Base-by-base conservation (phyloP, 352 stramenopile genomes). In the Pythium aquatile region DNA sequence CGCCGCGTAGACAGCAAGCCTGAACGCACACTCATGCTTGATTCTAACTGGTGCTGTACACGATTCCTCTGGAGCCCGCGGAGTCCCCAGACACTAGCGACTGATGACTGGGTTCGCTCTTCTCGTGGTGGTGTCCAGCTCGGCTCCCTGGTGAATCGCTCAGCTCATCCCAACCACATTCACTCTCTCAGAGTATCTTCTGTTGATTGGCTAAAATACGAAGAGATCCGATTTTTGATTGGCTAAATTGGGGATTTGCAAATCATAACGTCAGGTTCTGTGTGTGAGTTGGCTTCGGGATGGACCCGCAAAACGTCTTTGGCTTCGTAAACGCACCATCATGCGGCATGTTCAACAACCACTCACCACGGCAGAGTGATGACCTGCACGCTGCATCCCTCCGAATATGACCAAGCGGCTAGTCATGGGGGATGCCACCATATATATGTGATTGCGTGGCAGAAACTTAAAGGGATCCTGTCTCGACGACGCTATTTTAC, bases 101-200 rank as follows among this genome's bases (percentile, higher is more conserved):
- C 48, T 13, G 48, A n/a, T 37, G 44, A 30, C 44, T 51, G n/a
- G 20, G 44, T 51, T 49, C n/a, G 48, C 29, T 59, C 59, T 44
- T 14, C 28, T 46, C 51, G 35, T 17, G 20, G 35, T 65, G 30
- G 33, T 55, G 16, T 52, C 40, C 46, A 20, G 11, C 46, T 42
- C n/a, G 29, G 6, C 49, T 49, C 26, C 46, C 44, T 39, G 20
- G 63, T 52, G 52, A 58, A 63, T 17, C 46, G 48, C 35, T 52
- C 49, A 60, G 60, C 52, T 47, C 55, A 57, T 58, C 47, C 61
- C 63, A 64, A 40, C 55, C 63, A 69, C 63, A 69, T 61, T 69
- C 63, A 69, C 51, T 69, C 63, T 69, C 28, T 24, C 29, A 16
- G 9, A n/a, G 4, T 39, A 28, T n/a, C 10, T 16, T 32, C 1